Conservation (phyloP, 495 filamentous ascomycete species). For the Filosporella fistucella region DNA sequence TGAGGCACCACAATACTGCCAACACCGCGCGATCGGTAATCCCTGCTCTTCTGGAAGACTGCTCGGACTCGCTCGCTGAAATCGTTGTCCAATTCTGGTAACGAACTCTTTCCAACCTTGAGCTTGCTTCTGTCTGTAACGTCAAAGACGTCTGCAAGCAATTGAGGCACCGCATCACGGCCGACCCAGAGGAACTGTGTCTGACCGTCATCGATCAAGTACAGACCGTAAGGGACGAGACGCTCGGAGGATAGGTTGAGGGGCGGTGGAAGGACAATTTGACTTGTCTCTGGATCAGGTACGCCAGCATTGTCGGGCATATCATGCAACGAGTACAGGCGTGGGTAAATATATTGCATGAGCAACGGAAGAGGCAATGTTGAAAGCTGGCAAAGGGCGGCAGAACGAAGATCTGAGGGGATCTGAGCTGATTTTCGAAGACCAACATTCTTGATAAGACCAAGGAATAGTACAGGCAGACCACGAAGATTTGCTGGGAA, state of each 20-base stretch:
- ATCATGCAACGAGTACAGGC: slow-evolving; percentile 90
- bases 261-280: slow-evolving; percentile 80
- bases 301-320: slow-evolving; percentile 94
- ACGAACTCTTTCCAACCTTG: slow-evolving; percentile 81
- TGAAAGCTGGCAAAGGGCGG: slow-evolving; percentile 86
- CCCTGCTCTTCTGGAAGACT: slow-evolving; percentile 85
- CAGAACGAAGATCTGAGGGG: slow-evolving; percentile 90
- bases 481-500: slow-evolving; percentile 90
- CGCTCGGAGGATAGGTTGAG: slow-evolving; percentile 84
- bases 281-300: slow-evolving; percentile 77
- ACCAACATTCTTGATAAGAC: slow-evolving; percentile 92
- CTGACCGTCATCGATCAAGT: slow-evolving; percentile 95
- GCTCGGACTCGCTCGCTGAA: slow-evolving; percentile 92
- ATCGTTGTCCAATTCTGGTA: slow-evolving; percentile 88
- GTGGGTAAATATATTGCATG: slow-evolving; percentile 96
- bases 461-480: slow-evolving; percentile 85
- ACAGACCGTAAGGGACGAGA: slow-evolving; percentile 89
- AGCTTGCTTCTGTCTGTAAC: slow-evolving; percentile 72
- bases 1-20: slow-evolving; percentile 90
- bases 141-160: slow-evolving; percentile 87
- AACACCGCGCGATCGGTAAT: slow-evolving; percentile 77
- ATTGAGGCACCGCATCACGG: slow-evolving; percentile 83
- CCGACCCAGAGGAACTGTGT: slow-evolving; percentile 98
- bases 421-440: slow-evolving; percentile 95
- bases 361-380: slow-evolving; percentile 87